Percentiles rank a stretch among this genome's conserved stretches.
phyloP scores from a whole-genome alignment of 2,329 filamentous ascomycete genomes.

The Pseudogymnoascus sp. region DNA sequence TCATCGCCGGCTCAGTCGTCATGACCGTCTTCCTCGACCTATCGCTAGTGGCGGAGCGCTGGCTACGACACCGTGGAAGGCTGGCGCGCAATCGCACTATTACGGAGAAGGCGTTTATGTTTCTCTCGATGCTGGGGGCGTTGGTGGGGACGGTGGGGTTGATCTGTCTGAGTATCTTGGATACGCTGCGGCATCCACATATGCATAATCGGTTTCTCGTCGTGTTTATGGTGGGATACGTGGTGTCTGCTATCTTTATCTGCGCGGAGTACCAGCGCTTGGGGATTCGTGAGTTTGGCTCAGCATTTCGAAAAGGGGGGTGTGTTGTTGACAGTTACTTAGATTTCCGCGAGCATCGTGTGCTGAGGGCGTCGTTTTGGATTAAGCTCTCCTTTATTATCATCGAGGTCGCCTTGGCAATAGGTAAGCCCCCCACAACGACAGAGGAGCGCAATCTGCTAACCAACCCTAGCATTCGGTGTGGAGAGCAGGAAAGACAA shows the following conservation, averaged over 20 bases:
- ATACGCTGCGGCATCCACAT: constrained; percentile 60
- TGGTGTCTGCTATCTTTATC: constrained; percentile 78
- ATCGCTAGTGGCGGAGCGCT: constrained; percentile 74
- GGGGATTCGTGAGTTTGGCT: constrained; percentile 52
- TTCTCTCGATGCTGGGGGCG: constrained; percentile 59
- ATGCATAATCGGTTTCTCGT: constrained; percentile 71
- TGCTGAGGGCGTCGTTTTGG: constrained; percentile 76
- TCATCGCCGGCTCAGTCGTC: constrained; percentile 63
- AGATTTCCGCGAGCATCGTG: constrained; percentile 66
- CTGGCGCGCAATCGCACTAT: constrained; percentile 64
- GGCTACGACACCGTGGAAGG: constrained; percentile 73
- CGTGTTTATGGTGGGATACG: constrained; percentile 80
- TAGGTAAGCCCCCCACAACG: constrained; percentile 32
- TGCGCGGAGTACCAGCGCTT: constrained; percentile 87
- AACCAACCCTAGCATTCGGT: neutral
- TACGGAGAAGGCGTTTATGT: constrained; percentile 56
- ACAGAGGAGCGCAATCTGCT: neutral
- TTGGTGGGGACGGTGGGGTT: constrained; percentile 71
- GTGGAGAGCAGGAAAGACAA: neutral
- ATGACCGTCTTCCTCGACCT: constrained; percentile 76
- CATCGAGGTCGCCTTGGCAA: constrained; percentile 64
- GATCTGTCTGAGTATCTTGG: constrained; percentile 78
- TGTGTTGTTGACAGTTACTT: constrained; percentile 7
- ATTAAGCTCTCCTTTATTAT: constrained; percentile 81
- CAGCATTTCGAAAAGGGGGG: neutral